Base-by-base conservation (phyloP, 257 asterid species). In the Cordia subcordata region DNA sequence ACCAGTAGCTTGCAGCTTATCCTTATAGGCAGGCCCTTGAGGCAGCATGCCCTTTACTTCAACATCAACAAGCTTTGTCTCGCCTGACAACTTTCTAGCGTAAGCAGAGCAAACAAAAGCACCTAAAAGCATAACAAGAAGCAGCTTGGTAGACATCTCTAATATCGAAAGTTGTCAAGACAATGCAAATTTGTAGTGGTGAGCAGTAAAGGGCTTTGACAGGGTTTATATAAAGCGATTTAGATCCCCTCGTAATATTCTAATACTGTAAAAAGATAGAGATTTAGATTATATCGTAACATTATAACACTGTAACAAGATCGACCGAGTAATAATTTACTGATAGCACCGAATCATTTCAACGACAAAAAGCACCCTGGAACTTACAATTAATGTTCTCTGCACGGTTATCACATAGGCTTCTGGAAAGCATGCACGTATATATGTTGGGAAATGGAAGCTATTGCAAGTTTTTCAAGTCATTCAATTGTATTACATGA, bases 371-470 rank as follows among this genome's bases (percentile, higher is more conserved):
- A 1, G 23, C 59, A 23, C 17, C 58, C 55, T 49, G 46, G 20
- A 16, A 13, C 15, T 18, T 8, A 17, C 22, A n/a, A 38, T 62
- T 57, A 66, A 21, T 65, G 53, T n/a, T n/a, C n/a, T 33, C 60
- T 51, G 19, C 27, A 38, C 57, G 70, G 51, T 13, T 67, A 40
- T 33, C 67, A 67, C 49, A 47, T 39, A 67, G 3, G 64, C 37
- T 57, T 73, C 63, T 35, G 62, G 63, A 58, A 67, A 51, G 40
- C 57, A 53, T 59, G 71, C 64, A 47, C n/a, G n/a, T n/a, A n/a
- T n/a, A n/a, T n/a, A n/a, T 47, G 64, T 63, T 59, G 78, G 74
- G 35, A 73, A 73, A 23, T 42, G 60, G 59, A 47, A 60, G 51
- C 35, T 15, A 38, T 51, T 45, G 58, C 65, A 27, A 1, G 35